Evolutionary conservation across 805 yeast species (phyloP), one percentile per base, ranked within the genome.

Genomic region (Nakazawaea populi): DNA sequence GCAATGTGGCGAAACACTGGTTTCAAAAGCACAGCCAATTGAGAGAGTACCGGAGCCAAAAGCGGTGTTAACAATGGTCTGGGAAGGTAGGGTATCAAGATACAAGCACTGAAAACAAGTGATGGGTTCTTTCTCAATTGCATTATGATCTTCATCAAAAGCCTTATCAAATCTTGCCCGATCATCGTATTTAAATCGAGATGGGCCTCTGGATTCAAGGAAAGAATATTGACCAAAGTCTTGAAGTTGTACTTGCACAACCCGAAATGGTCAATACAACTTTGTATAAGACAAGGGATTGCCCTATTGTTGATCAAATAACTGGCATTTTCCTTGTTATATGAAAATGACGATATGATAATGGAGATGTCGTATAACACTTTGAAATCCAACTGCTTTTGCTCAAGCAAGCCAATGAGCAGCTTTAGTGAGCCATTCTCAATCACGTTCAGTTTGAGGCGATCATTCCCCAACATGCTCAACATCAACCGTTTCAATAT

Each of bases 391-490:
- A 42, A 49, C 34, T 62, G 53, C 1, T 55, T 36, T 12, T 57
- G 57, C 3, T 42, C 46, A 14, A 65, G 44, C 10, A 57, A 47
- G 1, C 48, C 30, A 10, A 55, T 39, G 27, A 59, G 45, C 12
- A 53, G 47, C 7, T 47, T 44, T 31, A 62, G 54, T 11, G 45
- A 28, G 6, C 47, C 48, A 18, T 41, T 31, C 4, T 35, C 42
- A 9, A 52, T 47, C 34, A 63, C 38, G 32, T 51, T 54, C 12
- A 46, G 44, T 44, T 64, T 65, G 43, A 58, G 61, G 48, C 58
- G 59, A 53, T 64, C 69, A 45, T 65, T 65, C 11, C 69, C 69
- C 46, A 65, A 43, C 12, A 60, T 56, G 9, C 56, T 53, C 9
- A 54, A 34, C 39, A 59, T 61, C 18, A 63, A 27, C 3, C 48